A percentile compares a stretch with the other conserved stretches of the same genome.
These are phyloP conservation scores for Venturia carpophila DNA, from an alignment of 2,329 filamentous ascomycete genomes.

Conservation along the genomic window DNA sequence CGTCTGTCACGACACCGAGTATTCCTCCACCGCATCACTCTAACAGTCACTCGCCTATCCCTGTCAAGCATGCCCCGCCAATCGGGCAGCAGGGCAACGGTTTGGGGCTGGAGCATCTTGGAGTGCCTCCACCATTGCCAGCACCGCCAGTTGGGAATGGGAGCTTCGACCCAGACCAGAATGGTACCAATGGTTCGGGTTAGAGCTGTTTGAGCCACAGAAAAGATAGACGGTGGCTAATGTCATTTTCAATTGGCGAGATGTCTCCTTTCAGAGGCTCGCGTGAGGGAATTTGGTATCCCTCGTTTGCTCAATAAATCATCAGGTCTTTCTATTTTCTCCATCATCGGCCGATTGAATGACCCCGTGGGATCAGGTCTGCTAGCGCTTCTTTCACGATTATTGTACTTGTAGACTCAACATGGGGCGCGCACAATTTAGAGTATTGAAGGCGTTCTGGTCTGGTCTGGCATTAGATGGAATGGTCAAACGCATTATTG, in stretches of 20 bases:
- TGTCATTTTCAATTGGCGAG: background rate
- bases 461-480: no score
- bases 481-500: no score
- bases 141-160: conserved; percentile 2
- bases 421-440: background rate
- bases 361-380: background rate
- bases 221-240: background rate
- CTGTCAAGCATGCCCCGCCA: conserved; percentile 8
- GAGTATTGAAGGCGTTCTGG: background rate
- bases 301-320: background rate
- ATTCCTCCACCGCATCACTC: conserved; percentile 8
- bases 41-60: background rate
- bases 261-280: background rate
- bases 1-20: background rate
- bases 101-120: background rate
- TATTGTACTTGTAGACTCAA: background rate
- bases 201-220: background rate
- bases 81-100: background rate
- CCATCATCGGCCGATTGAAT: background rate
- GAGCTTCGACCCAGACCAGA: background rate
- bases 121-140: background rate
- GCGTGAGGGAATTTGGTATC: background rate
- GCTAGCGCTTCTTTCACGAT: background rate
- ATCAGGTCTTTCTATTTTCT: background rate
- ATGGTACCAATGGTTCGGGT: background rate